Base-by-base conservation (phyloP, 371 early-diverging fungal species). In the Mortierella sp. region DNA sequence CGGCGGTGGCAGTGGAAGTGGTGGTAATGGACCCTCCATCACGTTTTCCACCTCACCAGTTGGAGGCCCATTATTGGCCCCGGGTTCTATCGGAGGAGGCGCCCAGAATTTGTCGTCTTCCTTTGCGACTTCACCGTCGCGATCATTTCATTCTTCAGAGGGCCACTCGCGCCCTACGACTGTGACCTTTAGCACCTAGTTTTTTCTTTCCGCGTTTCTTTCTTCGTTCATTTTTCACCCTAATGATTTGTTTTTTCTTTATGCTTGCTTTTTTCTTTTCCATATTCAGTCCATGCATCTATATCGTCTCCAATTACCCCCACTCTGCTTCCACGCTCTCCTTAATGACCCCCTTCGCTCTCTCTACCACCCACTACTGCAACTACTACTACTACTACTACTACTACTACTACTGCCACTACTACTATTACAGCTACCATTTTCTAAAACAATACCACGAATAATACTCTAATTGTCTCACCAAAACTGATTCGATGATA, bases 121-220 rank as follows among this genome's bases (percentile, higher is more conserved):
- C 68, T 42, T 68, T 68, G 38, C 68, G 42, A 42, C 68, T 21
- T 68, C 68, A 0, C 34, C 68, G 68, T 38, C 68, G 68, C 68
- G 68, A 42, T 54, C 72, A 8, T 45, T 52, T 52, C 45, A 31
- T 72, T 9, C 72, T 31, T 19, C 52, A 28, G 72, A 72, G 47
- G 54, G 42, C 26, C 52, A n/a, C 16, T 28, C 70, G n/a, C 42
- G 75, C 19, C 54, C 60, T 8, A 55, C 82, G 6, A 81, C 82
- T n/a, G 82, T 81, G 31, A 81, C 82, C 26, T 81, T 81, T 54
- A 81, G 75, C 44, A 65, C 74, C 8, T 81, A 48, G 55, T 57
- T 16, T 44, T 28, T 63, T 34, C 57, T 48, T 52, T 16, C 24
- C 55, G 1, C n/a, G 47, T 57, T 77, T 60, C 8, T 31, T 16